phyloP scores from a whole-genome alignment of 805 yeast genomes.

The Nakazawaea populi region DNA sequence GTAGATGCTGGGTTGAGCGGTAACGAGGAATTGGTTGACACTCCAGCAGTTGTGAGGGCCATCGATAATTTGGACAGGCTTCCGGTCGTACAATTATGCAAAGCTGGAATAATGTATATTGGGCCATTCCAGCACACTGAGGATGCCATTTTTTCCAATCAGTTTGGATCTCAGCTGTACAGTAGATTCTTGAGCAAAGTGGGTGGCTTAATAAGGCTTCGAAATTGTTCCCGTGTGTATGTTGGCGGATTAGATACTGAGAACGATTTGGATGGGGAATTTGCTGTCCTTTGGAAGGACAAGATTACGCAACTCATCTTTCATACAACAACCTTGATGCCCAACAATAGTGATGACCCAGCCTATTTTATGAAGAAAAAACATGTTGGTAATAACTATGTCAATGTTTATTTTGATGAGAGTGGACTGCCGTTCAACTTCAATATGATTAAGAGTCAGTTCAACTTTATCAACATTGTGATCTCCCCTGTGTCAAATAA shows the following conservation, averaged over 20 bases:
- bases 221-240: constrained; percentile 45
- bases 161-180: constrained; percentile 58
- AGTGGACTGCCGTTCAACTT: constrained; percentile 62
- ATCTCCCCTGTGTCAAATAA: constrained; percentile 53
- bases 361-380: constrained; percentile 57
- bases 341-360: constrained; percentile 37
- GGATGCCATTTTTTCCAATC: constrained; percentile 56
- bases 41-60: constrained; percentile 42
- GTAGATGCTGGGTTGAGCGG: background rate
- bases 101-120: constrained; percentile 72
- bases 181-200: constrained; percentile 50
- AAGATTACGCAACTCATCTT: constrained; percentile 66
- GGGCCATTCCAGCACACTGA: constrained; percentile 64
- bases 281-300: constrained; percentile 67
- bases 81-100: constrained; percentile 73
- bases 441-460: constrained; percentile 68
- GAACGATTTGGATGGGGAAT: constrained; percentile 68
- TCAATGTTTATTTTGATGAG: constrained; percentile 77
- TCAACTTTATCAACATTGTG: constrained; percentile 77
- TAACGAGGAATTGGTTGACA: constrained; percentile 7
- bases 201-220: constrained; percentile 57
- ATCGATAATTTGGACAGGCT: constrained; percentile 62
- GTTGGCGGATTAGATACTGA: constrained; percentile 79
- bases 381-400: constrained; percentile 83
- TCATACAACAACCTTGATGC: constrained; percentile 84